Base-by-base conservation (phyloP, 495 filamentous ascomycete species). In the Talaromyces liani region DNA sequence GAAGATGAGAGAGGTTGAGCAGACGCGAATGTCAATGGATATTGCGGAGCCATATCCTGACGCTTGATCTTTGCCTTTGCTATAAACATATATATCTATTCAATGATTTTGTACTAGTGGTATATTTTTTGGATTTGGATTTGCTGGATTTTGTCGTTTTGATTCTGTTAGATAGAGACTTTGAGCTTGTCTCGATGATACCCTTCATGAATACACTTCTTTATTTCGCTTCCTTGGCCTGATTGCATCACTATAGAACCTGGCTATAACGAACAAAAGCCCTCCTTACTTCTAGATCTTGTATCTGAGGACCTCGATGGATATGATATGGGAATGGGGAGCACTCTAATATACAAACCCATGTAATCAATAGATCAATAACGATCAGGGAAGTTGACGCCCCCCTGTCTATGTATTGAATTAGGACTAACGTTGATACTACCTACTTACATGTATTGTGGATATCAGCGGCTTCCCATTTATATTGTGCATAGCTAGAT, bases 1-100 rank as follows among this genome's bases (percentile, higher is more conserved):
- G 58, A 84, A 81, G 67, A 72, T 80, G 65, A 80, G 78, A 61
- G 79, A 82, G 63, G 80, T 82, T 12, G 57, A 60, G n/a, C 18
- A 53, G 29, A 16, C 22, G 7, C 60, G 41, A 3, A 54, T 54
- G 36, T 47, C 39, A 9, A 41, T 51, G 29, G 24, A 51, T 18
- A n/a, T 51, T 36, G n/a, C 58, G 6, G 62, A 60, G 60, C 41
- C 63, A 29, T 31, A 63, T 29, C 66, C 64, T 49, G 51, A 64
- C 59, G 70, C 58, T 33, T 54, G 45, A 25, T 56, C 58, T 51
- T 3, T 55, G 2, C 33, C 58, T 27, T 27, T 27, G 27, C 27
- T 31, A 31, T 31, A 31, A 18, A n/a, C 27, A 25, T 1, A 10
- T 45, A 45, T 45, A 16, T 6, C 14, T 45, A 6, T 45, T 16